Percentiles rank a stretch among this genome's conserved stretches.
These are phyloP conservation scores for Beauveria scarabaeidicola DNA, from an alignment of 2,329 filamentous ascomycete genomes.

Conservation along the genomic window DNA sequence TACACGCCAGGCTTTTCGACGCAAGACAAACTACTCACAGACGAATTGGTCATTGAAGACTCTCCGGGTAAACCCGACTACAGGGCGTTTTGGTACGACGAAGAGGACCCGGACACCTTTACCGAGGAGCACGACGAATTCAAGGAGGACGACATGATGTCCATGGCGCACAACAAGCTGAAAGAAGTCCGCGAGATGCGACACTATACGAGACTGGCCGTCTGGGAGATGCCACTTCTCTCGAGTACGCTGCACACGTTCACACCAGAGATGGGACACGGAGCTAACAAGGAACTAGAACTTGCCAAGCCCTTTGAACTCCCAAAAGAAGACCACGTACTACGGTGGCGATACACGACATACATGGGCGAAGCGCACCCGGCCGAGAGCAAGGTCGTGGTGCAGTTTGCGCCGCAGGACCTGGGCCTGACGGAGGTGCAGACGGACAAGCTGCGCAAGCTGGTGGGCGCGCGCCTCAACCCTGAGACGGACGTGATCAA, in stretches of 20 bases:
- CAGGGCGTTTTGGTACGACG: slow-evolving; percentile 40
- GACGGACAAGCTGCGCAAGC: slow-evolving; percentile 74
- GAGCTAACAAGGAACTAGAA: slow-evolving; percentile 42
- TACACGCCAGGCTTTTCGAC: slow-evolving; percentile 22
- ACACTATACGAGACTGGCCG: slow-evolving; percentile 77
- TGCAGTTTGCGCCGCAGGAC: slow-evolving; percentile 75
- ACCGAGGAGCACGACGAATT: slow-evolving; percentile 53
- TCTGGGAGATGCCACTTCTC: slow-evolving; percentile 93
- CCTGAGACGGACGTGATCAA: slow-evolving; percentile 71
- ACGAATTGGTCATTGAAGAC: slow-evolving; percentile 24
- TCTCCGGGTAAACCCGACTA: slow-evolving; percentile 26
- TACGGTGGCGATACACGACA: slow-evolving; percentile 93
- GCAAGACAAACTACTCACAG: slow-evolving; percentile 24
- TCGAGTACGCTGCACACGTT: slow-evolving; percentile 52
- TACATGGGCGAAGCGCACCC: slow-evolving; percentile 94
- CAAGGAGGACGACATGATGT: slow-evolving; percentile 75
- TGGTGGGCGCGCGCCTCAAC: slow-evolving; percentile 80
- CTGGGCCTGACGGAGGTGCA: slow-evolving; percentile 61
- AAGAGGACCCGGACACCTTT: slow-evolving; percentile 38
- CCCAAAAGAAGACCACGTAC: slow-evolving; percentile 57
- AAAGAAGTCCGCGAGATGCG: slow-evolving; percentile 82
- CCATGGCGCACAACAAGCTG: slow-evolving; percentile 75
- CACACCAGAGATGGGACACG: not conserved
- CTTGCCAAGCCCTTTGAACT: slow-evolving; percentile 72
- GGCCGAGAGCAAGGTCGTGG: slow-evolving; percentile 84